Evolutionary conservation across 768 basidiomycete genomes (phyloP).

Genomic region (Chalciporus piperatus): DNA sequence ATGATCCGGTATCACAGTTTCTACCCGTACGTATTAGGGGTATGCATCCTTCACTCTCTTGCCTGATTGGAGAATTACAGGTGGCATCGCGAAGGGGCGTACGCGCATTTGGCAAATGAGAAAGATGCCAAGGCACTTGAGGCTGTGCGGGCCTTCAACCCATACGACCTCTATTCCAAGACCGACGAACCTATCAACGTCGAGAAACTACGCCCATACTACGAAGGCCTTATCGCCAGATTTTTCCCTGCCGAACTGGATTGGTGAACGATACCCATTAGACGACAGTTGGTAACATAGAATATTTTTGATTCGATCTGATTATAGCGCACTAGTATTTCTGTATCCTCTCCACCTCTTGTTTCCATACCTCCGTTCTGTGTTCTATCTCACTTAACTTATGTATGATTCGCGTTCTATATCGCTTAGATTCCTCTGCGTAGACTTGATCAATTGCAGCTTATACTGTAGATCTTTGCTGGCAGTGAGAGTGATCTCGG

Average conservation of each 20-base stretch:
- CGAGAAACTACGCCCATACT: slow-evolving; percentile 75
- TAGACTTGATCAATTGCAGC: not conserved
- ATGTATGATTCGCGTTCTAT: slow-evolving; percentile 9
- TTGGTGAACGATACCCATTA: slow-evolving; percentile 54
- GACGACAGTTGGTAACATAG: slow-evolving; percentile 6
- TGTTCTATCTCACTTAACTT: slow-evolving; percentile 13
- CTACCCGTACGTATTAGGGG: slow-evolving; percentile 59
- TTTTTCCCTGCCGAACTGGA: slow-evolving; percentile 82
- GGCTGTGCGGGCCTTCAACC: slow-evolving; percentile 86
- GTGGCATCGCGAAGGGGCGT: slow-evolving; percentile 89
- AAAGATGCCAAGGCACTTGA: slow-evolving; percentile 61
- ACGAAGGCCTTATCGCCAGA: slow-evolving; percentile 75
- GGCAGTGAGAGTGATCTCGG: slow-evolving; percentile 1
- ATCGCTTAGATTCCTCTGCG: slow-evolving; percentile 6
- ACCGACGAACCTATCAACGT: slow-evolving; percentile 64
- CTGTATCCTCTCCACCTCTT: not conserved
- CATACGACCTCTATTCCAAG: slow-evolving; percentile 94
- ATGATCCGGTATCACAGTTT: slow-evolving; percentile 97
- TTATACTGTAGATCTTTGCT: not conserved
- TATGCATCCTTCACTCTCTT: not conserved
- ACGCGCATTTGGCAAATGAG: slow-evolving; percentile 73
- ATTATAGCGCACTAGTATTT: slow-evolving; percentile 7
- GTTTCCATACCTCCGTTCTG: not conserved
- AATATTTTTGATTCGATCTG: not conserved
- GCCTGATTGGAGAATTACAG: slow-evolving; percentile 27